phyloP scores from a whole-genome alignment of 129 eudicot genomes.

The Escallonia herrerae region DNA sequence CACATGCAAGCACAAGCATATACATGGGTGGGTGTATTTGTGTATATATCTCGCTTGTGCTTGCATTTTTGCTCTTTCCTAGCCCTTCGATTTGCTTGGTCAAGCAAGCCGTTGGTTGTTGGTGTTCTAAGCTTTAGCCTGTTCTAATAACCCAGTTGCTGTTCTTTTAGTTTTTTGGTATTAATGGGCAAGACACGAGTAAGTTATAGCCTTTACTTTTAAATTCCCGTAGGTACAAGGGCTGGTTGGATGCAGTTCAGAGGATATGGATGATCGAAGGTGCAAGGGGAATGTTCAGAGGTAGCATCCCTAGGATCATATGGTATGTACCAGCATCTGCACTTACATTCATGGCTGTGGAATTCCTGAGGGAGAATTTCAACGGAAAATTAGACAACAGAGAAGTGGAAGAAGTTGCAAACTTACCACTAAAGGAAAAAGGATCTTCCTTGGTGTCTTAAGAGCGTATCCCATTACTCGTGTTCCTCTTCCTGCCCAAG shows the following conservation, averaged over 20 bases:
- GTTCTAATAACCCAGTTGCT: too few species aligned
- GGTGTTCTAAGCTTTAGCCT: too few species aligned
- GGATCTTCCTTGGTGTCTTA: constrained; percentile 40
- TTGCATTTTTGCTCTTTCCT: neutral
- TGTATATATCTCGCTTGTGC: too few species aligned
- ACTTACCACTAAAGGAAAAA: constrained; percentile 49
- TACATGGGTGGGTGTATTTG: neutral
- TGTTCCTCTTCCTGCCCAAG: too few species aligned
- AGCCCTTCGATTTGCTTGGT: neutral
- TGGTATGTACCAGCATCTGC: constrained; percentile 98
- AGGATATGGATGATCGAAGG: constrained; percentile 83
- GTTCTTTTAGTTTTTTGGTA: too few species aligned
- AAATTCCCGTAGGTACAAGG: constrained; percentile 52
- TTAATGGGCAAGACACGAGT: neutral
- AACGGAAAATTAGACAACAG: constrained; percentile 13
- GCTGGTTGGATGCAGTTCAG: constrained; percentile 71
- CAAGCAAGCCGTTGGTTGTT: neutral
- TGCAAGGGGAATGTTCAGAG: constrained; percentile 65
- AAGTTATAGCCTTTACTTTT: neutral
- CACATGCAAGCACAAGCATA: neutral
- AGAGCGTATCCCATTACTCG: neutral
- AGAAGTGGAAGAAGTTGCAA: constrained; percentile 34
- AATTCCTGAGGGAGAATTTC: constrained; percentile 71
- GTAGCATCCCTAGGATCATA: constrained; percentile 76
- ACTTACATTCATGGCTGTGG: constrained; percentile 95